These are phyloP conservation scores for Fusarium gaditjirri DNA, from an alignment of 2,329 filamentous ascomycete species.

Conservation along the genomic window DNA sequence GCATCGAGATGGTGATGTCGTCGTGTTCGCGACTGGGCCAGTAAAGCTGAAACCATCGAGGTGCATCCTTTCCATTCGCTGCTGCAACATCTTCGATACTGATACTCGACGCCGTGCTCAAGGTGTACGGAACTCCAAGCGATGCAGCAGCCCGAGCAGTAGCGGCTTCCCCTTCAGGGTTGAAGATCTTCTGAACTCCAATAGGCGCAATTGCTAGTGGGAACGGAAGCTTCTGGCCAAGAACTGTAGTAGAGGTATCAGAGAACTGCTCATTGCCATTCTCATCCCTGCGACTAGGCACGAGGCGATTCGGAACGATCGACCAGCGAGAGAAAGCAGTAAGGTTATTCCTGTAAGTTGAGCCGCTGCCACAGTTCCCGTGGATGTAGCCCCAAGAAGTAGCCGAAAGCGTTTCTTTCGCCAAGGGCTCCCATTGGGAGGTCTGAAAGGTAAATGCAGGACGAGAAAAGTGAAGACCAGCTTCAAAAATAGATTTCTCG, in stretches of 20 bases:
- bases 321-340: conserved; percentile 11
- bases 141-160: conserved; percentile 8
- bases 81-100: conserved; percentile 29
- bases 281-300: conserved; percentile 17
- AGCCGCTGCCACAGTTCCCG: conserved; percentile 22
- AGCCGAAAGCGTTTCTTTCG: conserved; percentile 17
- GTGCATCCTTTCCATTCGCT: background rate
- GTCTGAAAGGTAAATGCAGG: conserved; percentile 13
- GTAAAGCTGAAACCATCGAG: conserved; percentile 29
- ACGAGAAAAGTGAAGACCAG: conserved; percentile 9
- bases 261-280: conserved; percentile 22
- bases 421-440: conserved; percentile 17
- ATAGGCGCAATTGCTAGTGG: conserved; percentile 20
- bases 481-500: conserved; percentile 17
- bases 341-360: conserved; percentile 24
- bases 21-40: conserved; percentile 27
- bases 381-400: conserved; percentile 32
- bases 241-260: conserved; percentile 10
- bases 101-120: conserved; percentile 25
- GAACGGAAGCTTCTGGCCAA: conserved; percentile 18
- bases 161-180: conserved; percentile 11
- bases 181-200: conserved; percentile 28
- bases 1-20: conserved; percentile 22
- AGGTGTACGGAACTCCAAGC: background rate
- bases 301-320: conserved; percentile 4